Conservation (phyloP, 768 basidiomycete genomes). For the Myochromella boudieri region DNA sequence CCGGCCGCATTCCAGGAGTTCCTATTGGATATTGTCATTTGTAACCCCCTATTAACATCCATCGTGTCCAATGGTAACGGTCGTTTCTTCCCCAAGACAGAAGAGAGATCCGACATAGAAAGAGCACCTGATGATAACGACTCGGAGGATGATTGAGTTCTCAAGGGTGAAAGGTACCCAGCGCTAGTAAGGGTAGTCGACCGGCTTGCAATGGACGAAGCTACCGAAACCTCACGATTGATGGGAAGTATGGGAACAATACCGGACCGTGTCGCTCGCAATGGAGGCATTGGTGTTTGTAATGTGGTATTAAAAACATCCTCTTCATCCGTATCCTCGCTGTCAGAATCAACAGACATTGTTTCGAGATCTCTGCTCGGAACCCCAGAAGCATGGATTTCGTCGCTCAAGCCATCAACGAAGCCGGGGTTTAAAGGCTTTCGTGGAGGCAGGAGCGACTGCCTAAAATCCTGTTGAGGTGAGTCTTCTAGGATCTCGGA, state of each 20-base stretch:
- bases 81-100: constrained; percentile 44
- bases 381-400: background rate
- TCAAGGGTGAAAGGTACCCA: constrained; percentile 35
- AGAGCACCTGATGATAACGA: constrained; percentile 31
- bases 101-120: constrained; percentile 33
- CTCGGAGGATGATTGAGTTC: constrained; percentile 41
- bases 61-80: constrained; percentile 26
- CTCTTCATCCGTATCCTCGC: constrained; percentile 40
- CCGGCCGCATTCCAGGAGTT: background rate
- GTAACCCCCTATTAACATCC: constrained; percentile 18
- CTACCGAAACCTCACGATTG: constrained; percentile 15
- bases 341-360: constrained; percentile 26
- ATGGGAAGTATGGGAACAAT: constrained; percentile 9
- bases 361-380: background rate
- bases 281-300: constrained; percentile 51
- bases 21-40: background rate
- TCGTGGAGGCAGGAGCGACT: constrained; percentile 68
- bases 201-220: constrained; percentile 22
- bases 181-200: constrained; percentile 39
- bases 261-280: constrained; percentile 9
- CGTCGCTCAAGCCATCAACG: constrained; percentile 35
- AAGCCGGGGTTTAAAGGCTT: constrained; percentile 60
- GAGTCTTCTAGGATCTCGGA: constrained; percentile 41
- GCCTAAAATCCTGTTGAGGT: constrained; percentile 59
- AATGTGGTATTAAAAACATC: constrained; percentile 68